Percentiles rank a stretch among this genome's conserved stretches.
Evolutionary conservation across 2,329 filamentous ascomycete species (phyloP).

Genomic region (Colletotrichum incanum): DNA sequence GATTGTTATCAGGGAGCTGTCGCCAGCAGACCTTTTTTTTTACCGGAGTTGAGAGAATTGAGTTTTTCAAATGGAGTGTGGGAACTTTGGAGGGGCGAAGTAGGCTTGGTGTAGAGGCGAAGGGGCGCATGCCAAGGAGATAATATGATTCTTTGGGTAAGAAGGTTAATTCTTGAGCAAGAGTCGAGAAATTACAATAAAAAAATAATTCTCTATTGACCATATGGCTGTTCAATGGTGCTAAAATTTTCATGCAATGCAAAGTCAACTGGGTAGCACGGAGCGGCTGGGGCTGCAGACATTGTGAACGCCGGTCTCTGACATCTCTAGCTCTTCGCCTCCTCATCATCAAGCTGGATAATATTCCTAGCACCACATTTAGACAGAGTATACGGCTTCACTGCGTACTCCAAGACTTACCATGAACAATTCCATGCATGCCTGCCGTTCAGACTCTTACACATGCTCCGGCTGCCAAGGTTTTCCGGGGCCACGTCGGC

Average conservation of each 20-base stretch:
- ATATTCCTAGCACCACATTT: neutral
- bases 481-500: conserved; percentile 78
- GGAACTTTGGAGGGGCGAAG: neutral
- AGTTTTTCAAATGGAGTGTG: conserved; percentile 7
- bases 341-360: neutral
- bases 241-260: neutral
- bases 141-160: neutral
- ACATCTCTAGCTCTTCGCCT: neutral
- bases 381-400: neutral
- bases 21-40: conserved; percentile 13
- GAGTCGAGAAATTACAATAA: neutral
- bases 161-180: neutral
- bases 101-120: conserved; percentile 1
- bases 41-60: conserved; percentile 35
- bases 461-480: conserved; percentile 72
- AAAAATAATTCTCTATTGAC: neutral
- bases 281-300: neutral
- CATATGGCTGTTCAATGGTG: neutral
- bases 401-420: conserved; percentile 56
- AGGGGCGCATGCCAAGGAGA: neutral
- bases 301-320: neutral
- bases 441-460: conserved; percentile 72
- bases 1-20: conserved; percentile 29
- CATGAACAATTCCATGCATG: conserved; percentile 72
- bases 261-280: neutral